Evolutionary conservation across 768 basidiomycete species (phyloP).

Genomic region (Mycena alexandri): DNA sequence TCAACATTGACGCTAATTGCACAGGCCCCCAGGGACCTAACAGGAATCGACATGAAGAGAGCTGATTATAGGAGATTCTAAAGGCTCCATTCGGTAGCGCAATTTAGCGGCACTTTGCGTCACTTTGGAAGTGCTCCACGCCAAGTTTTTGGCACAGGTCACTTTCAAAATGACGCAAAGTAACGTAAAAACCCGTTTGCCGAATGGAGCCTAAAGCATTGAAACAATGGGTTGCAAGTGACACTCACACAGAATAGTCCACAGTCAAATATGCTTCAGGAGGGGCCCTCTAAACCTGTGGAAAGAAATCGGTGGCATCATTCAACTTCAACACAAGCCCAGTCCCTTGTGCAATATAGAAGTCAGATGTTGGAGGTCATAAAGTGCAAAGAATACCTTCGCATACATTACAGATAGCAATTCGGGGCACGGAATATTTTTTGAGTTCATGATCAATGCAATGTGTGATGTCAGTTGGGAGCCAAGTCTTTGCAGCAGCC

Average conservation of each 20-base stretch:
- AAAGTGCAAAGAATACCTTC: neutral
- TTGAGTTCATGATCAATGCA: neutral
- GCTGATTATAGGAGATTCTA: neutral
- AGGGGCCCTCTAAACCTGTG: neutral
- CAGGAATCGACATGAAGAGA: neutral
- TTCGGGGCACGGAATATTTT: neutral
- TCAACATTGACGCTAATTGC: constrained; percentile 3
- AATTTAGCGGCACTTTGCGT: no score
- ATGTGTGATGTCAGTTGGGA: constrained; percentile 1
- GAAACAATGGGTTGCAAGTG: neutral
- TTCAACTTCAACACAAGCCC: neutral
- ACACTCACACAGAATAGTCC: neutral
- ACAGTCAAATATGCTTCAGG: neutral
- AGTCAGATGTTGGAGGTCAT: no score
- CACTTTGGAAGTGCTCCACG: no score
- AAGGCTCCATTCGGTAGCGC: no score
- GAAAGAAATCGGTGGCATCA: neutral
- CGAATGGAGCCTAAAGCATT: no score
- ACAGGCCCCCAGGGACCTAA: neutral
- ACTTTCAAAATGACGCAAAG: no score
- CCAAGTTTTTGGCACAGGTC: no score
- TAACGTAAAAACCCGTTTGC: no score
- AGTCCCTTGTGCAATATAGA: neutral
- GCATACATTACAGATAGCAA: neutral
- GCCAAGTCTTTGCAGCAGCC: neutral